phyloP scores from a whole-genome alignment of 208 protist species.

The Spironucleus salmonicida region DNA sequence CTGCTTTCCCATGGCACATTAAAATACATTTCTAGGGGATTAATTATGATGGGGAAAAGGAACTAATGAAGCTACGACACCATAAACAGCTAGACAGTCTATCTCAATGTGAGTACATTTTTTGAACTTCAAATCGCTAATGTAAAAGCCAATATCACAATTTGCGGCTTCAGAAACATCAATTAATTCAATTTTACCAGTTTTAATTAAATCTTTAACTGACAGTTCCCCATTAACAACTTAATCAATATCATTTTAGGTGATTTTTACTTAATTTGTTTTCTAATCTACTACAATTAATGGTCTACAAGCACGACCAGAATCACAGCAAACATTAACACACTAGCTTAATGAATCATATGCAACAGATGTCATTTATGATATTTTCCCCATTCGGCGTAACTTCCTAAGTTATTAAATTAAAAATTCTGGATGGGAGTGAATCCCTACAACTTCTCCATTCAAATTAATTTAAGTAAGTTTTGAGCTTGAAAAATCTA shows the following conservation, averaged over 20 bases:
- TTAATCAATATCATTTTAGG: background rate
- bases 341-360: conserved; percentile 36
- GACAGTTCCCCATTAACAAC: conserved; percentile 8
- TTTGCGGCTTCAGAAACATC: conserved; percentile 96
- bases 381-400: background rate
- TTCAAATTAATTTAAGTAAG: conserved; percentile 16
- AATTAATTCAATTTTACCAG: conserved; percentile 86
- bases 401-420: background rate
- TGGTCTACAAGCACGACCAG: conserved; percentile 71
- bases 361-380: background rate
- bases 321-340: conserved; percentile 68
- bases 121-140: conserved; percentile 55
- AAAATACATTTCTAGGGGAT: conserved; percentile 97
- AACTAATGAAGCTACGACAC: conserved; percentile 73
- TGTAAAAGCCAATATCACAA: conserved; percentile 74
- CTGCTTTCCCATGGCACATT: conserved; percentile 99
- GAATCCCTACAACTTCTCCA: conserved; percentile 8
- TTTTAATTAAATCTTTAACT: conserved; percentile 65
- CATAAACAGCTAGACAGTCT: conserved; percentile 67
- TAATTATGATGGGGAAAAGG: conserved; percentile 99
- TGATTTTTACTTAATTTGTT: background rate
- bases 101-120: conserved; percentile 68
- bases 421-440: background rate
- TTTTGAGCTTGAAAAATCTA: background rate
- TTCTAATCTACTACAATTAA: conserved; percentile 72